These are phyloP conservation scores for Ascobolus immersus DNA, from an alignment of 495 filamentous ascomycete genomes.

Conservation along the genomic window DNA sequence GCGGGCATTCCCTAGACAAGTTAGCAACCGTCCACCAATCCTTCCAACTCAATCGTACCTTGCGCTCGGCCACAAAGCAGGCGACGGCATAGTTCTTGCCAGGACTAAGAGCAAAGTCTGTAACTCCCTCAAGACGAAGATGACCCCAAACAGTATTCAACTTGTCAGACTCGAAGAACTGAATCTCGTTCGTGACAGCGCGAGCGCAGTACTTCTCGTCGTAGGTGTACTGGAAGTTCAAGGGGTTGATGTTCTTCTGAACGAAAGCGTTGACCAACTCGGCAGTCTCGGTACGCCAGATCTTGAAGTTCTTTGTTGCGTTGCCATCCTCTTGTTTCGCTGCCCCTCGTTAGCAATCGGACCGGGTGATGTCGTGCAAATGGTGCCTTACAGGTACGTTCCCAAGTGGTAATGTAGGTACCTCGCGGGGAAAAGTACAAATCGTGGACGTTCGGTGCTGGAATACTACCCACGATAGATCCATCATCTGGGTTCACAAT, in stretches of 20 bases:
- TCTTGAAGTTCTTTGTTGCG: slow-evolving; percentile 82
- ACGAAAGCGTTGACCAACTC: slow-evolving; percentile 69
- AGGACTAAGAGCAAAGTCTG: slow-evolving; percentile 71
- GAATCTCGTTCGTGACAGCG: slow-evolving; percentile 83
- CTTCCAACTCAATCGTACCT: too few species aligned
- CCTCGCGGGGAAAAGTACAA: slow-evolving; percentile 80
- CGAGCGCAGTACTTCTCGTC: slow-evolving; percentile 86
- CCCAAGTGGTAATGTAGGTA: slow-evolving; percentile 87
- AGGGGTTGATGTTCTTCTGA: slow-evolving; percentile 81
- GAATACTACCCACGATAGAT: slow-evolving; percentile 45
- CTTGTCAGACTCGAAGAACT: slow-evolving; percentile 77
- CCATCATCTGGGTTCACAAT: slow-evolving; percentile 63
- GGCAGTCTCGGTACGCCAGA: slow-evolving; percentile 49
- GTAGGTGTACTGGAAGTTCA: slow-evolving; percentile 89
- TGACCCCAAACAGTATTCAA: slow-evolving; percentile 79
- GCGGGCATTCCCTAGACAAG: slow-evolving; percentile 83
- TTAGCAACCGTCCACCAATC: too few species aligned
- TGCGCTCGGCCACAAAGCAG: slow-evolving; percentile 82
- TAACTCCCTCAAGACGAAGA: slow-evolving; percentile 70
- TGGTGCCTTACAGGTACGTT: slow-evolving; percentile 29
- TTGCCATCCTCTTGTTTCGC: slow-evolving; percentile 80
- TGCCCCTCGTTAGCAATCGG: slow-evolving; percentile 11
- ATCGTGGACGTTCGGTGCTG: slow-evolving; percentile 65
- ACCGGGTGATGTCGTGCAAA: neutral
- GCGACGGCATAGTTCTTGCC: slow-evolving; percentile 73